A percentile compares a stretch with the other conserved stretches of the same genome.
These are phyloP conservation scores for Schoenoplectus tabernaemontani DNA, from an alignment of 202 grass and related monocot genomes.

Conservation along the genomic window DNA sequence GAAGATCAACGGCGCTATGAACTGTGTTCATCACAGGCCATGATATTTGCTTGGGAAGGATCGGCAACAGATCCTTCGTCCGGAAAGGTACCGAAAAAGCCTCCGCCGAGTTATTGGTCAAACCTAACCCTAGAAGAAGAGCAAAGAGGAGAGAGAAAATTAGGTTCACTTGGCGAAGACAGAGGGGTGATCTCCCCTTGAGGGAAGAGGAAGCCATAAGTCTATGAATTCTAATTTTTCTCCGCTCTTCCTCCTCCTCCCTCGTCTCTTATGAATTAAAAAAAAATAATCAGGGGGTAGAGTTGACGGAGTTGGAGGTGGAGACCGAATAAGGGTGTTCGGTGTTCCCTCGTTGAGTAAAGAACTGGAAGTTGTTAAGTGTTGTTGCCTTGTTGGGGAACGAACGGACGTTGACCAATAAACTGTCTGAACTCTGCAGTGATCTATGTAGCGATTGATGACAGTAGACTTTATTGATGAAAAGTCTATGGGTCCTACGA, in stretches of 20 bases:
- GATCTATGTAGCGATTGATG: background rate
- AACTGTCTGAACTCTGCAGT: background rate
- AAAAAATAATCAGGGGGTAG: too few relatives aligned
- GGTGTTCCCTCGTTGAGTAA: too few relatives aligned
- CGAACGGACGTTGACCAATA: background rate
- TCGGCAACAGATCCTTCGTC: slow-evolving; percentile 67
- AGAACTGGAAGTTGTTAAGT: too few relatives aligned
- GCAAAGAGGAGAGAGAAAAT: background rate
- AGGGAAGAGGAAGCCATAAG: background rate
- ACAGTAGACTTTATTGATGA: too few relatives aligned
- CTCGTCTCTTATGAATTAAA: too few relatives aligned
- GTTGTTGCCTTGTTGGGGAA: too few relatives aligned
- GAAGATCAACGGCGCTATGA: slow-evolving; percentile 84
- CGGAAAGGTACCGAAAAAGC: slow-evolving; percentile 63
- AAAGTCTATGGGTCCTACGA: background rate
- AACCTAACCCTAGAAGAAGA: slow-evolving; percentile 22
- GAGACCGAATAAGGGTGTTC: too few relatives aligned
- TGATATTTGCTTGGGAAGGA: slow-evolving; percentile 75
- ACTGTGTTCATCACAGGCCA: slow-evolving; percentile 86
- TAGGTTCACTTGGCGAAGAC: background rate
- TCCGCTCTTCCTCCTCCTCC: too few relatives aligned
- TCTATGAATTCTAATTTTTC: background rate
- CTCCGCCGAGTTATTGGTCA: background rate
- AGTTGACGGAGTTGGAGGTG: too few relatives aligned
- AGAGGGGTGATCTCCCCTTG: background rate